Percentiles rank a stretch among this genome's conserved stretches.
Evolutionary conservation across 331 rosid species (phyloP).

Genomic region (Erythrophleum ivorense): DNA sequence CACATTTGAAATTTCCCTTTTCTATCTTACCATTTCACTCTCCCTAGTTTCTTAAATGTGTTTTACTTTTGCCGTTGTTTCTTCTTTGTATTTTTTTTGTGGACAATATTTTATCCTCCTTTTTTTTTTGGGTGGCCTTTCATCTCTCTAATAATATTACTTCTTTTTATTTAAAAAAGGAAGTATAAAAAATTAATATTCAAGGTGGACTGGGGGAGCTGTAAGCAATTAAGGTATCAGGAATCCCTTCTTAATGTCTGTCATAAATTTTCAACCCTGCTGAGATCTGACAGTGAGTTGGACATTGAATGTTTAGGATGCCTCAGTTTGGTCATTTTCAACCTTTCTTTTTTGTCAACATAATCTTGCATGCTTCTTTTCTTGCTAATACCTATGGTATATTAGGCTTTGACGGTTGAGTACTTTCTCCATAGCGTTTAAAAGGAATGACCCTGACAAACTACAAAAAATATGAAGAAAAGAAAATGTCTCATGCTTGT

Average conservation of each 20-base stretch:
- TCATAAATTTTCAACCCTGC: not conserved
- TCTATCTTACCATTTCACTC: not conserved
- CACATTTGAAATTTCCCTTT: too few relatives aligned
- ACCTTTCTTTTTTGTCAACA: not conserved
- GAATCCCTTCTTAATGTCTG: not conserved
- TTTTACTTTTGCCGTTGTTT: not conserved
- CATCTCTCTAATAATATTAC: not conserved
- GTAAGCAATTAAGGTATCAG: not conserved
- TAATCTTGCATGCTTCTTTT: not conserved
- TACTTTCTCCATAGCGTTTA: too few relatives aligned
- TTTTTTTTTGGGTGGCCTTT: not conserved
- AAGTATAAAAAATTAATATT: too few relatives aligned
- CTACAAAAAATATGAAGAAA: too few relatives aligned
- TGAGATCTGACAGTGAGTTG: not conserved
- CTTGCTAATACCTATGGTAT: not conserved
- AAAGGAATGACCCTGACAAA: too few relatives aligned
- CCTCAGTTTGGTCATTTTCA: not conserved
- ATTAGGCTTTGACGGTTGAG: too few relatives aligned
- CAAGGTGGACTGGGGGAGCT: not conserved
- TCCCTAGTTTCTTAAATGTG: not conserved
- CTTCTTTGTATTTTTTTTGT: not conserved
- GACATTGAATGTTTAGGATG: not conserved
- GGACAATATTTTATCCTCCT: not conserved
- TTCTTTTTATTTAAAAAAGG: too few relatives aligned
- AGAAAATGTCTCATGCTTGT: too few relatives aligned